Evolutionary conservation across 208 protist species (phyloP).

Genomic region (Trypanosoma avium): DNA sequence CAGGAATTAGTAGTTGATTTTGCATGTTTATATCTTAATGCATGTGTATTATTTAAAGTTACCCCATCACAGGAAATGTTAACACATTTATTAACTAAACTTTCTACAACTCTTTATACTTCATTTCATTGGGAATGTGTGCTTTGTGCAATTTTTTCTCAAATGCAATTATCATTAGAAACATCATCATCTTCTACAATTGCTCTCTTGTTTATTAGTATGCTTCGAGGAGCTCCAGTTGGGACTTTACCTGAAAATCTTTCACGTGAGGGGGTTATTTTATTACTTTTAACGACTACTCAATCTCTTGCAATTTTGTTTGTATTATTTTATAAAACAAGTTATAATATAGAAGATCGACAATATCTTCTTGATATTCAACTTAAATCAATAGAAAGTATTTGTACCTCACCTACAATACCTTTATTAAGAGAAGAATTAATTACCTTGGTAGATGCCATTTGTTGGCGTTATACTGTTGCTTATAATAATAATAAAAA

Average conservation of each 20-base stretch:
- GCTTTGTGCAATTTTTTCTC: slow-evolving; percentile 14
- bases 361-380: slow-evolving; percentile 17
- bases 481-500: too few species aligned
- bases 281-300: slow-evolving; percentile 8
- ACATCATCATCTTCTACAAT: background rate
- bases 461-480: slow-evolving; percentile 25
- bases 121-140: slow-evolving; percentile 32
- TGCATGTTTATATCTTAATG: slow-evolving; percentile 31
- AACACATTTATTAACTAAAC: slow-evolving; percentile 4
- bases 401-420: background rate
- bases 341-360: background rate
- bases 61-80: slow-evolving; percentile 19
- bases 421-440: slow-evolving; percentile 13
- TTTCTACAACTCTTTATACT: slow-evolving; percentile 13
- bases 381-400: slow-evolving; percentile 6
- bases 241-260: slow-evolving; percentile 5
- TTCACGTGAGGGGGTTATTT: slow-evolving; percentile 10
- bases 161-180: background rate
- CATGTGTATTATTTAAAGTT: slow-evolving; percentile 20
- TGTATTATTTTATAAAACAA: background rate
- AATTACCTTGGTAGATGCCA: slow-evolving; percentile 12
- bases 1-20: slow-evolving; percentile 27
- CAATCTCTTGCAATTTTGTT: too few species aligned
- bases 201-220: slow-evolving; percentile 17
- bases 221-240: background rate